These are phyloP conservation scores for Stemphylium vesicarium DNA, from an alignment of 2,329 filamentous ascomycete genomes.

Conservation along the genomic window DNA sequence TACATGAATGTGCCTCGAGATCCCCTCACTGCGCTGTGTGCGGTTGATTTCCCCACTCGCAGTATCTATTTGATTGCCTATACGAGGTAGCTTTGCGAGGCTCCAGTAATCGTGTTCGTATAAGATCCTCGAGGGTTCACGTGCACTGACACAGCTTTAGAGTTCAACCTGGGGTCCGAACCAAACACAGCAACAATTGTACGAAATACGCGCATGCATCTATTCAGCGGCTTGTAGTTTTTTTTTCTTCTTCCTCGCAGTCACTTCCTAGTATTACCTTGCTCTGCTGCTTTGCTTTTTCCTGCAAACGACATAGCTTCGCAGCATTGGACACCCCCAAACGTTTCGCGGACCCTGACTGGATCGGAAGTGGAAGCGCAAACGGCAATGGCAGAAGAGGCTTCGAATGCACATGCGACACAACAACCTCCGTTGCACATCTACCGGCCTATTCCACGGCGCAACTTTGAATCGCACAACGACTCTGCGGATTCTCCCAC, in stretches of 20 bases:
- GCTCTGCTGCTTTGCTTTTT: conserved; percentile 3
- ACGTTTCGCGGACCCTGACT: conserved; percentile 12
- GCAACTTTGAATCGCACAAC: conserved; percentile 37
- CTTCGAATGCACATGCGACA: conserved; percentile 29
- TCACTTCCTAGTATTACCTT: conserved; percentile 10
- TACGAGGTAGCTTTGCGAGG: conserved; percentile 35
- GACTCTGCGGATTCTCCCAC: conserved; percentile 37
- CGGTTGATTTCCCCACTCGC: conserved; percentile 10
- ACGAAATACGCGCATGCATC: conserved; percentile 17
- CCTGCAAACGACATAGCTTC: conserved; percentile 11
- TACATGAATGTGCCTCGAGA: conserved; percentile 2
- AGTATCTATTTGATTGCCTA: conserved; percentile 22
- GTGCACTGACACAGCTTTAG: conserved; percentile 30
- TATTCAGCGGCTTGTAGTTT: conserved; percentile 8
- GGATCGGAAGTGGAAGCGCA: conserved; percentile 11
- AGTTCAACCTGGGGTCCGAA: conserved; percentile 29
- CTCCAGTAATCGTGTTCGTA: conserved; percentile 14
- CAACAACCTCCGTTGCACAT: conserved; percentile 41
- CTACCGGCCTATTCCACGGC: conserved; percentile 48
- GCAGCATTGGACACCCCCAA: conserved; percentile 5
- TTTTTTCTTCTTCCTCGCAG: conserved; percentile 12
- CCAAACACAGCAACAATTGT: conserved; percentile 29
- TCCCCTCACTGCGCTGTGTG: conserved; percentile 17
- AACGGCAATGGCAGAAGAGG: conserved; percentile 38
- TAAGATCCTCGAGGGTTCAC: conserved; percentile 22